Base-by-base conservation (phyloP, 1,284 basidiomycete genomes). In the Boletus sp. region DNA sequence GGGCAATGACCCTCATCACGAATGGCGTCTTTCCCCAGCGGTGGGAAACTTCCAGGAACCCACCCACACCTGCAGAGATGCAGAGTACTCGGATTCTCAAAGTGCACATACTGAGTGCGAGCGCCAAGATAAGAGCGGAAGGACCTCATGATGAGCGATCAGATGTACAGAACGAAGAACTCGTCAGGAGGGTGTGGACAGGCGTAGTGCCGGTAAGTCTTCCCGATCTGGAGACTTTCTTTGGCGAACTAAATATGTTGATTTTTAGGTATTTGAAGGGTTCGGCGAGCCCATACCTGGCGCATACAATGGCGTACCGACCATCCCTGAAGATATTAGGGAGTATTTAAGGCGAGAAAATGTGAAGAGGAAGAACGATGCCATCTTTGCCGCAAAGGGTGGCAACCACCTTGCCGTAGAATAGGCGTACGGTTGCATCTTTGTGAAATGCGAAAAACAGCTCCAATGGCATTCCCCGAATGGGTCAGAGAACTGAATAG, bases 31-130 rank as follows among this genome's bases (percentile, higher is more conserved):
- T 64, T 10, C 62, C 59, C 5, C 36, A 36, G 13, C 43, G 61
- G 7, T 60, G 62, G 62, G 62, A 64, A 29, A 51, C 14, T 14
- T n/a, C 60, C 4, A 30, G 58, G 32, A 60, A 38, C 14, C 59
- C 59, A 3, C 62, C 58, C 2, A 60, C 62, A 1, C 48, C 5
- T 9, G 50, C 49, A n/a, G 59, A 60, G 43, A 53, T 60, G 50
- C 59, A 62, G 30, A 63, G 40, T 9, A 60, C 59, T 6, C 41
- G 32, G 22, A 14, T 62, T 20, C 60, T 60, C 40, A 64, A 62
- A 32, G 58, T 64, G 5, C 50, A 22, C 26, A 48, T 64, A 13
- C 6, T 22, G 25, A 64, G 50, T 12, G 60, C 56, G 6, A 60
- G 59, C 12, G 59, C 59, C 25, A 60, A 64, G 42, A 23, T 60